Conservation (phyloP, 768 basidiomycete genomes). For the Mycena kentingensis region DNA sequence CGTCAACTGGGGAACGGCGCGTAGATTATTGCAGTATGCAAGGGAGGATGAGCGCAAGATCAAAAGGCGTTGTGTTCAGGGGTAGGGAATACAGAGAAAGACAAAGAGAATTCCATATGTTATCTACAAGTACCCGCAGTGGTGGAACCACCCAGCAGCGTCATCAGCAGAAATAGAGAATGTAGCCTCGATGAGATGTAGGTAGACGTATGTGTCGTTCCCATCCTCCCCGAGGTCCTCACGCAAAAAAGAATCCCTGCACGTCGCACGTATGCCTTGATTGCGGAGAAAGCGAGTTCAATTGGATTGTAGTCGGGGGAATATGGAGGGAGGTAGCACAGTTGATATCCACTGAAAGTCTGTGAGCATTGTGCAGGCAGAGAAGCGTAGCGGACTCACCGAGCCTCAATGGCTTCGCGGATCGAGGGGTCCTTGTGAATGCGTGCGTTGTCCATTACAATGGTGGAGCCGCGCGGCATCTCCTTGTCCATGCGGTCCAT, state of each 20-base stretch:
- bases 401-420: conserved; percentile 27
- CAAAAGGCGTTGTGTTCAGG: too few relatives aligned
- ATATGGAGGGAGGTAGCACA: conserved; percentile 29
- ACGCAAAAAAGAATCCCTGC: neutral
- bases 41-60: too few relatives aligned
- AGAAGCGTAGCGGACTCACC: conserved; percentile 26
- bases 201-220: conserved; percentile 11
- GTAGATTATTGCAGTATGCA: conserved; percentile 8
- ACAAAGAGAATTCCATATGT: neutral
- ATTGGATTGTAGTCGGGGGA: conserved; percentile 33
- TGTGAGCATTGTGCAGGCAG: too few relatives aligned
- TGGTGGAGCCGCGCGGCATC: conserved; percentile 29
- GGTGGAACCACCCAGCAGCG: conserved; percentile 9
- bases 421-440: conserved; percentile 34
- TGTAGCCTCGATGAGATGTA: conserved; percentile 4
- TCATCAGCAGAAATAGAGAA: conserved; percentile 2
- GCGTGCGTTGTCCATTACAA: conserved; percentile 39
- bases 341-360: conserved; percentile 6
- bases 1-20: neutral
- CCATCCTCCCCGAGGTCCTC: neutral
- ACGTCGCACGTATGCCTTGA: conserved; percentile 25
- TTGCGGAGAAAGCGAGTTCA: conserved; percentile 24
- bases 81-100: too few relatives aligned
- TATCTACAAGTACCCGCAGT: conserved; percentile 14
- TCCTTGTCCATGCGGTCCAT: conserved; percentile 34